Conservation (phyloP, 2,329 filamentous ascomycete species). For the Verticillium alfalfae region DNA sequence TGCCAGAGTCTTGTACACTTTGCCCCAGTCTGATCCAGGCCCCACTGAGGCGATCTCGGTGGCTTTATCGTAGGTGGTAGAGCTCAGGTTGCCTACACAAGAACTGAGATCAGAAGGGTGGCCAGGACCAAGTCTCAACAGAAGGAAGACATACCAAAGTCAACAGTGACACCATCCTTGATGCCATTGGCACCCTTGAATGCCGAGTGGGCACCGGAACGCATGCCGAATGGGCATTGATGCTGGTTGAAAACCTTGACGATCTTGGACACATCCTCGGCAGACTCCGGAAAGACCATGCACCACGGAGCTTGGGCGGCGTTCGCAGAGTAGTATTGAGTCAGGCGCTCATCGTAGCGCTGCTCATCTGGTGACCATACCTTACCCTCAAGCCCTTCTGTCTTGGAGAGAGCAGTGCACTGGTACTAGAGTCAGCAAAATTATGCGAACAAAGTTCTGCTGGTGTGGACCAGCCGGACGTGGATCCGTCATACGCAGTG, state of each 20-base stretch:
- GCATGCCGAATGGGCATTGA: conserved; percentile 19
- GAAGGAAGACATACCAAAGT: conserved; percentile 11
- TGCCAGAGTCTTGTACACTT: conserved; percentile 15
- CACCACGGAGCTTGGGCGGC: conserved; percentile 20
- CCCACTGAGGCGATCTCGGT: conserved; percentile 21
- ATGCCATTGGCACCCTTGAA: conserved; percentile 16
- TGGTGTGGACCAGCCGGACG: not conserved
- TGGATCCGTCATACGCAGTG: not conserved
- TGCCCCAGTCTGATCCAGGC: conserved; percentile 19
- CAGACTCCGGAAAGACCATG: conserved; percentile 9
- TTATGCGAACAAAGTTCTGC: not conserved
- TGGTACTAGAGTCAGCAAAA: conserved; percentile 6
- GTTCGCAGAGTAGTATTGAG: conserved; percentile 23
- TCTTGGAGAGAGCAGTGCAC: conserved; percentile 15
- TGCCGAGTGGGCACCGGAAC: conserved; percentile 19
- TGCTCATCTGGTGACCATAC: conserved; percentile 12
- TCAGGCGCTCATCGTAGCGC: conserved; percentile 15
- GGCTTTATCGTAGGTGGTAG: conserved; percentile 19
- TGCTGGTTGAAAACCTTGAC: conserved; percentile 12
- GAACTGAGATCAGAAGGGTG: not conserved
- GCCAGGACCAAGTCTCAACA: conserved; percentile 7
- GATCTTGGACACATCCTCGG: conserved; percentile 11
- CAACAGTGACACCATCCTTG: conserved; percentile 17
- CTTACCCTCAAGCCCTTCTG: conserved; percentile 15
- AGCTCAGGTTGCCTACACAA: conserved; percentile 19